phyloP scores from a whole-genome alignment of 73 alveolate genomes.

The Symbiodinium pilosum region DNA sequence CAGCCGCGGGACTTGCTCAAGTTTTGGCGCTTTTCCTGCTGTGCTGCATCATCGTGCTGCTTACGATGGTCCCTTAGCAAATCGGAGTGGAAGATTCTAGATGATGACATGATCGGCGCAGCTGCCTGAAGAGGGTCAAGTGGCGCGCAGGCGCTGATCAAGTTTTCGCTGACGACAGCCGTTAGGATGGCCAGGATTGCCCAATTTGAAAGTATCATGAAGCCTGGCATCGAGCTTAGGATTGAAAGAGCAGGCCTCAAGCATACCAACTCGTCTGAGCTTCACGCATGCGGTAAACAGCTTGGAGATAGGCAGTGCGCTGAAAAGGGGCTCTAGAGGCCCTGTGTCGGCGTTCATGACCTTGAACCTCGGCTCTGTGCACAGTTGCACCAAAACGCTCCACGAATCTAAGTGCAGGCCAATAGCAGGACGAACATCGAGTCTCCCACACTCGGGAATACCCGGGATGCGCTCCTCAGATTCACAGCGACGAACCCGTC shows the following conservation, averaged over 20 bases:
- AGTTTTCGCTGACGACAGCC: constrained; percentile 20
- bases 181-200: constrained; percentile 24
- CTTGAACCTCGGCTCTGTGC: not conserved
- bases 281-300: not conserved
- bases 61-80: not conserved
- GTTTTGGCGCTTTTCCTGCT: not conserved
- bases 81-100: too few species aligned
- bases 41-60: not conserved
- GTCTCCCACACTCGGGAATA: not conserved
- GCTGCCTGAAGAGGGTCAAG: too few species aligned
- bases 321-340: not conserved
- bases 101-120: too few species aligned
- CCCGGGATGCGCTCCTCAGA: not conserved
- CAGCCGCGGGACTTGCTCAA: too few species aligned
- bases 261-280: not conserved
- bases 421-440: not conserved
- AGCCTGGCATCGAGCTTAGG: not conserved
- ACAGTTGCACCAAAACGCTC: not conserved
- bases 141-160: not conserved
- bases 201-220: not conserved
- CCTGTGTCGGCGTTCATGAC: not conserved
- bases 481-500: too few species aligned
- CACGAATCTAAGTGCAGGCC: not conserved
- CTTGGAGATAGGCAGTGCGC: not conserved
- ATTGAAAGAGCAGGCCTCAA: too few species aligned